Evolutionary conservation across 129 eudicot species (phyloP).

Genomic region (Pittosporum tobira): DNA sequence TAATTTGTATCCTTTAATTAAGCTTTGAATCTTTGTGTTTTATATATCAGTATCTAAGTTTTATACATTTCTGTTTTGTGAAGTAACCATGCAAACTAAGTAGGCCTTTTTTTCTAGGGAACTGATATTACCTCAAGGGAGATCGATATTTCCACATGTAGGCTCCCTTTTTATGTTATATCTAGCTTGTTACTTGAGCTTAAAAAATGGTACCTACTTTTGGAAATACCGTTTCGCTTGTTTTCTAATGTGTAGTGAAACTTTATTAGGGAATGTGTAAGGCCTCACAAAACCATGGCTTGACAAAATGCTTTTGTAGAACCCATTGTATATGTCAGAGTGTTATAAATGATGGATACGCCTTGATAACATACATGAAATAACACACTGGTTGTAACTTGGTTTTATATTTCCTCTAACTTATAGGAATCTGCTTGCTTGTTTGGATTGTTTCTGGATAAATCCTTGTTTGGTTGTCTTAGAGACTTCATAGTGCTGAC

Average conservation of each 20-base stretch:
- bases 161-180: no score
- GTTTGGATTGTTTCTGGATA: not conserved
- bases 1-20: not conserved
- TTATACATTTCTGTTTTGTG: not conserved
- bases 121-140: no score
- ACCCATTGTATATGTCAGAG: not conserved
- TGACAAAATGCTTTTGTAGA: no score
- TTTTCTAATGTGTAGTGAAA: not conserved
- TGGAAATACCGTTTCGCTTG: no score
- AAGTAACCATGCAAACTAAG: not conserved
- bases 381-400: not conserved
- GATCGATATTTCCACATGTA: no score
- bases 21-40: not conserved
- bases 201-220: no score
- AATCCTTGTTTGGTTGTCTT: not conserved
- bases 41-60: not conserved
- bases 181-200: no score
- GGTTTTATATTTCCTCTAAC: not conserved
- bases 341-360: not conserved
- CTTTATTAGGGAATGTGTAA: no score
- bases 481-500: no score
- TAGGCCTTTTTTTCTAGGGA: no score
- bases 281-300: no score
- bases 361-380: not conserved
- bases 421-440: not conserved